These are phyloP conservation scores for Phytophthora capsici DNA, from an alignment of 352 stramenopile species.

Conservation along the genomic window DNA sequence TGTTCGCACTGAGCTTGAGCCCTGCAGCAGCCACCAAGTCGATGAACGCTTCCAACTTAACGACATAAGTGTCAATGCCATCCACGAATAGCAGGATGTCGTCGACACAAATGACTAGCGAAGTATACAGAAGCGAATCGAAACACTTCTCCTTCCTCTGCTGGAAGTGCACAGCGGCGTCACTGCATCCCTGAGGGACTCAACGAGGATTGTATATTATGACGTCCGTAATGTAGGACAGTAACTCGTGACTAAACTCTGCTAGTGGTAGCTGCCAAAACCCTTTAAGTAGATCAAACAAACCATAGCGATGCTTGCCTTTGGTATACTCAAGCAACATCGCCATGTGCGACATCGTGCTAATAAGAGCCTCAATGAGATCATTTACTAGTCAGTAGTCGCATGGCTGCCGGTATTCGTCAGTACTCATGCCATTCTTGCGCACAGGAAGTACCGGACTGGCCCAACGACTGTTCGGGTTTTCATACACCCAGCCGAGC, in stretches of 20 bases:
- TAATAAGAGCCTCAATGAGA: background rate
- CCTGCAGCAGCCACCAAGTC: too few species aligned
- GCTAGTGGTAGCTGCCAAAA: slow-evolving; percentile 2
- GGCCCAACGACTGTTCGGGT: background rate
- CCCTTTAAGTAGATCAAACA: slow-evolving; percentile 15
- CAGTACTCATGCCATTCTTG: background rate
- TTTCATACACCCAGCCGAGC: slow-evolving; percentile 5
- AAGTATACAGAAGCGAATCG: background rate
- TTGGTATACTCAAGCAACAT: background rate
- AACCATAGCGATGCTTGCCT: background rate
- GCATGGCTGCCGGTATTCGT: background rate
- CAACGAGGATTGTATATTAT: background rate
- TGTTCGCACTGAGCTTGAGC: too few species aligned
- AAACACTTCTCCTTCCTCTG: background rate
- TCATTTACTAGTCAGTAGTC: background rate
- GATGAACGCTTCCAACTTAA: too few species aligned
- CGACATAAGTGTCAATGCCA: too few species aligned
- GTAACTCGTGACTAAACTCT: background rate
- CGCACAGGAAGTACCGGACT: background rate
- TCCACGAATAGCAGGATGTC: too few species aligned
- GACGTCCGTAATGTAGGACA: background rate
- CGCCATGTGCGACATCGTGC: slow-evolving; percentile 4
- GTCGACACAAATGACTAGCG: background rate
- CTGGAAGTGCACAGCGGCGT: background rate
- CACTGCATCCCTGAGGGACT: background rate